Percentiles rank a stretch among this genome's conserved stretches.
Evolutionary conservation across 441 rosid species (phyloP).

Genomic region (Raphanus hybrid): DNA sequence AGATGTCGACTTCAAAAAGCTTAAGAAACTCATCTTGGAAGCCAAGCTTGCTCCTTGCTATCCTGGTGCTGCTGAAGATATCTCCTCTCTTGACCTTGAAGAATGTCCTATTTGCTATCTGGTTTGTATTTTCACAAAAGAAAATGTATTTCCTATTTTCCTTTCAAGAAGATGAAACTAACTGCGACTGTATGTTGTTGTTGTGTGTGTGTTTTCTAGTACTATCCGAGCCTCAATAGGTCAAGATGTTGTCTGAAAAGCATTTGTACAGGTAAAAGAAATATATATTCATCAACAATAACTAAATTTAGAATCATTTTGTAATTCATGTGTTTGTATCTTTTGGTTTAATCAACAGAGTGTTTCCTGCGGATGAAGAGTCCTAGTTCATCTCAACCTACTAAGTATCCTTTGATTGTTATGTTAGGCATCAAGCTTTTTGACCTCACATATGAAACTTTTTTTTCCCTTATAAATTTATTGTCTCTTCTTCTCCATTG

Average conservation of each 20-base stretch:
- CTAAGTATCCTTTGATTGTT: conserved; percentile 64
- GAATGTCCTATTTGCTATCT: conserved; percentile 93
- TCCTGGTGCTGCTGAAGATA: conserved; percentile 92
- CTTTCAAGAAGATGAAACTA: background rate
- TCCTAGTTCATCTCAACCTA: conserved; percentile 87
- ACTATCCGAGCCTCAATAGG: conserved; percentile 94
- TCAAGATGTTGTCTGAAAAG: conserved; percentile 97
- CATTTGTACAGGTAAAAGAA: conserved; percentile 83
- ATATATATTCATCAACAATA: background rate
- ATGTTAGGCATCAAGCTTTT: conserved; percentile 4
- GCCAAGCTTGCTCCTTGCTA: conserved; percentile 98
- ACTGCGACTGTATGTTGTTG: background rate
- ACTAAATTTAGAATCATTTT: background rate
- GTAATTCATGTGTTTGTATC: conserved; percentile 10
- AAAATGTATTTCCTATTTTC: background rate
- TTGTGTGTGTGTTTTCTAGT: conserved; percentile 50
- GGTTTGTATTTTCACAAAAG: conserved; percentile 50
- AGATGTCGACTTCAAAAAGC: conserved; percentile 95
- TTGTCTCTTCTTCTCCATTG: background rate
- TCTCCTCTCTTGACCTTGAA: conserved; percentile 68
- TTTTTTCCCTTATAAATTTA: background rate
- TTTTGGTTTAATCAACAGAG: conserved; percentile 56
- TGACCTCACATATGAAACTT: background rate
- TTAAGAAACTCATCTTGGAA: conserved; percentile 89
- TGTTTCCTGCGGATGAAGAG: conserved; percentile 99